These are phyloP conservation scores for Lodderomyces elongisporus DNA, from an alignment of 1,139 yeast species.

Conservation along the genomic window DNA sequence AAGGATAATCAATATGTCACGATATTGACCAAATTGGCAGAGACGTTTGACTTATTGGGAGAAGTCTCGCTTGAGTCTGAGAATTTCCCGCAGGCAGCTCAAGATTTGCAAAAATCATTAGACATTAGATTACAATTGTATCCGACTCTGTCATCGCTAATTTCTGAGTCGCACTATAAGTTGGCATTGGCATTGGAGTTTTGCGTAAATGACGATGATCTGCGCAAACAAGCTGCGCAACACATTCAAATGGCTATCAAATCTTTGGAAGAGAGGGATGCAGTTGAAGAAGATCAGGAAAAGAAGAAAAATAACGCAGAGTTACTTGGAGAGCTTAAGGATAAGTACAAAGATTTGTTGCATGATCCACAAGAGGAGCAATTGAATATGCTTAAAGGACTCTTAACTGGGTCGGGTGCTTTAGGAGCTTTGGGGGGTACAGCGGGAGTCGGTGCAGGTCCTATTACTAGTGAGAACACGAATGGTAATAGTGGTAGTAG, in stretches of 20 bases:
- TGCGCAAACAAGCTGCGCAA: slow-evolving; percentile 48
- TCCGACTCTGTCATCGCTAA: slow-evolving; percentile 47
- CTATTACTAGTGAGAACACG: no score
- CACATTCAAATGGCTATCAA: slow-evolving; percentile 59
- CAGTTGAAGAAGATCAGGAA: slow-evolving; percentile 23
- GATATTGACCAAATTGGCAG: slow-evolving; percentile 56
- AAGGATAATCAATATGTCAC: slow-evolving; percentile 29
- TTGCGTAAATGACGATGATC: slow-evolving; percentile 49
- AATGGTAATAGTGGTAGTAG: slow-evolving; percentile 5
- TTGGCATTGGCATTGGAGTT: slow-evolving; percentile 77
- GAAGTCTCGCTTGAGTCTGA: slow-evolving; percentile 87
- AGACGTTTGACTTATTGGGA: slow-evolving; percentile 75
- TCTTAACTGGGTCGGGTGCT: slow-evolving; percentile 39
- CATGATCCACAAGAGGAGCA: slow-evolving; percentile 52
- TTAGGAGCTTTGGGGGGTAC: neutral
- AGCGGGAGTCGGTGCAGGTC: slow-evolving; percentile 1
- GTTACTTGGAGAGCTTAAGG: slow-evolving; percentile 49
- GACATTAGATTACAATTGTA: slow-evolving; percentile 53
- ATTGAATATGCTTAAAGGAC: slow-evolving; percentile 54
- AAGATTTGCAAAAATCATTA: slow-evolving; percentile 57
- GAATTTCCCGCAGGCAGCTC: slow-evolving; percentile 71
- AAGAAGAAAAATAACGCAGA: slow-evolving; percentile 44
- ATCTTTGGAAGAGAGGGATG: slow-evolving; percentile 46
- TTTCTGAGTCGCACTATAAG: slow-evolving; percentile 81
- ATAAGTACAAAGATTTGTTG: slow-evolving; percentile 48